Percentiles rank a stretch among this genome's conserved stretches.
Conservation (phyloP, 1,139 yeast genomes). For the Magnusiomyces paraingens region DNA sequence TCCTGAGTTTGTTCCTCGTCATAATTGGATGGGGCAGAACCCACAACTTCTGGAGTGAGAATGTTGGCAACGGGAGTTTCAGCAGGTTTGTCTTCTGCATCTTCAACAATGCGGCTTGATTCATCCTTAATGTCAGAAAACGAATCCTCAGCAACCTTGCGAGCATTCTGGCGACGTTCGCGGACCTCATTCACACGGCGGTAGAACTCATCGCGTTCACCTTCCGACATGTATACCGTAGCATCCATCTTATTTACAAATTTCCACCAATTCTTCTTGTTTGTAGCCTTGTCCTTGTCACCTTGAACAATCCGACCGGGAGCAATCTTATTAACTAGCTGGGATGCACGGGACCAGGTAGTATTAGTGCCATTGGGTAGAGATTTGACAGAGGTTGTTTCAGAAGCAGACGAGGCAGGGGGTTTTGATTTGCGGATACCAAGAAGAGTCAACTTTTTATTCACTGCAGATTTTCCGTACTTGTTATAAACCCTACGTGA, state of each 20-base stretch:
- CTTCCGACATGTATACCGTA: neutral
- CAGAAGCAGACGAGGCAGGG: too few relatives aligned
- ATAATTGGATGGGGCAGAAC: neutral
- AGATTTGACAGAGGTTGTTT: too few relatives aligned
- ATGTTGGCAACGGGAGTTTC: neutral
- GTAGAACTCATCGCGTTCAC: neutral
- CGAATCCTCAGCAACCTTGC: neutral
- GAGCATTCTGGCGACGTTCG: neutral
- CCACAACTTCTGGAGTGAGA: neutral
- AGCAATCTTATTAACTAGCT: neutral
- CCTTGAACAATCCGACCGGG: slow-evolving; percentile 1
- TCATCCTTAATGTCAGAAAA: slow-evolving; percentile 1
- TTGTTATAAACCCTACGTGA: neutral
- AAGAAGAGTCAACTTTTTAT: too few relatives aligned
- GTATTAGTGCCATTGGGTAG: too few relatives aligned
- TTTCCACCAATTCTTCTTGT: slow-evolving; percentile 4
- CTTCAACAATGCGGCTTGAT: neutral
- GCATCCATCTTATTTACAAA: slow-evolving; percentile 4
- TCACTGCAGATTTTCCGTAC: neutral
- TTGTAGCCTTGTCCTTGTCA: neutral
- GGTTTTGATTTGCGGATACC: too few relatives aligned
- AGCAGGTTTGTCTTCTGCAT: neutral
- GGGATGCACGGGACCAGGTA: too few relatives aligned
- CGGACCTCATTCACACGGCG: slow-evolving; percentile 2
- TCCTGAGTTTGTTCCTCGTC: neutral